phyloP scores from a whole-genome alignment of 257 asterid species.

The Schizonepeta tenuifolia region DNA sequence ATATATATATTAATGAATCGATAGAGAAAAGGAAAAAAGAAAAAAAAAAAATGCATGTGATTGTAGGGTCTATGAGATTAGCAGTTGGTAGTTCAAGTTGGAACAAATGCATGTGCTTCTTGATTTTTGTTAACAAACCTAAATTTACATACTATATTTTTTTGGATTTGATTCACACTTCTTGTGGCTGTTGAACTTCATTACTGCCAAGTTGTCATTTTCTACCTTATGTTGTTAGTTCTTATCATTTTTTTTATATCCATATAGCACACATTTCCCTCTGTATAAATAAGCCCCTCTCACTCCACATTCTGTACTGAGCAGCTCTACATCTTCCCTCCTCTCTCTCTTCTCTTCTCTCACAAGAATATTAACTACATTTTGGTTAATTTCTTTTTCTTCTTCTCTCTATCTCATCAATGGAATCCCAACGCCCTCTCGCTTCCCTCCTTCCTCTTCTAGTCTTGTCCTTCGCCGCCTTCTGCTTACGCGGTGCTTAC shows the following conservation, averaged over 20 bases:
- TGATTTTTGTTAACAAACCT: conserved; percentile 43
- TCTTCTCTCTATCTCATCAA: conserved; percentile 26
- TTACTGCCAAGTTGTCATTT: conserved; percentile 49
- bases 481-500: conserved; percentile 31
- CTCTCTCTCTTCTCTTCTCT: neutral
- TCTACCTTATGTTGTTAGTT: conserved; percentile 40
- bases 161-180: conserved; percentile 35
- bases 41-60: conserved; percentile 58
- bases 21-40: neutral
- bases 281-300: conserved; percentile 50
- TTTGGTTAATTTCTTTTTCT: neutral
- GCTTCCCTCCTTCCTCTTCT: conserved; percentile 37
- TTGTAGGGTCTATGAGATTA: conserved; percentile 56
- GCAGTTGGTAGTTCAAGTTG: conserved; percentile 73
- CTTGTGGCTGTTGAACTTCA: conserved; percentile 45
- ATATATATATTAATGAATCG: neutral
- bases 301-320: conserved; percentile 35
- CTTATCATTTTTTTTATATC: neutral
- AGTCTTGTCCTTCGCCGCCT: conserved; percentile 33
- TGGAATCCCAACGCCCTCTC: conserved; percentile 38
- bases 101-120: conserved; percentile 77
- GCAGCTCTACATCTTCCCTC: neutral
- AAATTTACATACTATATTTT: conserved; percentile 4
- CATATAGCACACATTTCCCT: conserved; percentile 23
- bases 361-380: neutral